phyloP scores from a whole-genome alignment of 768 basidiomycete genomes.

The Sporobolomyces pararoseus region DNA sequence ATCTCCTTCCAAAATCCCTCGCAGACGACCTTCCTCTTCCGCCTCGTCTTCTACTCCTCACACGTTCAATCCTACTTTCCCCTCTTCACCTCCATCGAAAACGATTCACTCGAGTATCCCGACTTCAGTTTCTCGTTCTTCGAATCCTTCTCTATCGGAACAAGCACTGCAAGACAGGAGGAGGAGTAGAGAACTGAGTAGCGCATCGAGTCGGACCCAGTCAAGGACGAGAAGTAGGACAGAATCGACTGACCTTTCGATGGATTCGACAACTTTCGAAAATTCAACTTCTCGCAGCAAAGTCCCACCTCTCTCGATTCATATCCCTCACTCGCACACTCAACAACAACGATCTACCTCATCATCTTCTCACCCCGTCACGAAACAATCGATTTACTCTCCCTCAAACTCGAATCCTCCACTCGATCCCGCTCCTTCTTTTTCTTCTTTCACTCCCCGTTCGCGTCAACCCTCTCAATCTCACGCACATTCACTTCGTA shows the following conservation, averaged over 20 bases:
- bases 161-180: background rate
- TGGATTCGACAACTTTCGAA: background rate
- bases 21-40: conserved; percentile 1
- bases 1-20: background rate
- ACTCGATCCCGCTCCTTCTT: background rate
- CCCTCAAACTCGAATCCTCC: background rate
- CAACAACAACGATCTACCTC: no score
- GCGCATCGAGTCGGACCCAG: no score
- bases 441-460: background rate
- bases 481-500: background rate
- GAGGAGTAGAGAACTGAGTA: background rate
- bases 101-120: background rate
- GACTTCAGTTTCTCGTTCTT: background rate
- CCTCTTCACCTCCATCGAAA: background rate
- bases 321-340: background rate
- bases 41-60: no score
- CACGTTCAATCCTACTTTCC: background rate
- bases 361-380: background rate
- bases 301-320: conserved; percentile 11
- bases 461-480: conserved; percentile 5
- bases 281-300: background rate
- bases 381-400: background rate
- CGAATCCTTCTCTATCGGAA: background rate
- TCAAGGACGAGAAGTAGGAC: background rate
- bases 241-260: background rate